Evolutionary conservation across 495 filamentous ascomycete genomes (phyloP).

Genomic region (Penicillium turbatum): DNA sequence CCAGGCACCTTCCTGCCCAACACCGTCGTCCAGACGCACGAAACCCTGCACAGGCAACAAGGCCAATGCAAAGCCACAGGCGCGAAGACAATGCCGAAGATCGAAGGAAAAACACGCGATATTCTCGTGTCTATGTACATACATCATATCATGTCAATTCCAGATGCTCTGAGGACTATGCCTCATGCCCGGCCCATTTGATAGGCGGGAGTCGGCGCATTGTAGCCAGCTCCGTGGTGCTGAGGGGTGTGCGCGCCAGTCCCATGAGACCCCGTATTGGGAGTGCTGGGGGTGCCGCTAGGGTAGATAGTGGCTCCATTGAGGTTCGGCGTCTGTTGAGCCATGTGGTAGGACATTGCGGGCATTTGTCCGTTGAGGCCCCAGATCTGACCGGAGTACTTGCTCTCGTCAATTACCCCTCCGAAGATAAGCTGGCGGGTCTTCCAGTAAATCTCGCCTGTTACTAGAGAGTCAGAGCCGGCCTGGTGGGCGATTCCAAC

Average conservation of each 20-base stretch:
- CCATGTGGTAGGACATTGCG: conserved; percentile 42
- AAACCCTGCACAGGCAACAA: conserved; percentile 7
- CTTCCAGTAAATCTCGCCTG: conserved; percentile 89
- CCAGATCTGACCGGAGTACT: conserved; percentile 83
- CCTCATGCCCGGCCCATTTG: conserved; percentile 40
- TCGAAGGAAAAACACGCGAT: conserved; percentile 23
- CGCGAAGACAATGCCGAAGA: conserved; percentile 28
- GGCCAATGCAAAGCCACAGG: conserved; percentile 22
- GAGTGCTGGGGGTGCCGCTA: conserved; percentile 66
- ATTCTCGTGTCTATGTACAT: conserved; percentile 30
- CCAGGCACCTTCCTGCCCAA: conserved; percentile 22
- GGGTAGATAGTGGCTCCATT: conserved; percentile 57
- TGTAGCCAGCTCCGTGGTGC: conserved; percentile 47
- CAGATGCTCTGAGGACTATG: background rate
- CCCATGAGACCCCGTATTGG: conserved; percentile 52
- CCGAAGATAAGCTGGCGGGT: conserved; percentile 81
- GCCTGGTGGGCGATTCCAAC: conserved; percentile 84
- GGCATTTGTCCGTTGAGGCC: conserved; percentile 66
- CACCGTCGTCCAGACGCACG: conserved; percentile 21
- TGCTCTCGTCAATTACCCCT: conserved; percentile 67
- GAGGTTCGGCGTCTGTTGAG: conserved; percentile 48
- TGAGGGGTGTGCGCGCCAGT: conserved; percentile 55
- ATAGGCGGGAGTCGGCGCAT: conserved; percentile 57
- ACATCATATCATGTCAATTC: conserved; percentile 31
- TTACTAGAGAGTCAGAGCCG: conserved; percentile 85